phyloP scores from a whole-genome alignment of 371 early-diverging fungal genomes.

The Syncephalis fuscata region DNA sequence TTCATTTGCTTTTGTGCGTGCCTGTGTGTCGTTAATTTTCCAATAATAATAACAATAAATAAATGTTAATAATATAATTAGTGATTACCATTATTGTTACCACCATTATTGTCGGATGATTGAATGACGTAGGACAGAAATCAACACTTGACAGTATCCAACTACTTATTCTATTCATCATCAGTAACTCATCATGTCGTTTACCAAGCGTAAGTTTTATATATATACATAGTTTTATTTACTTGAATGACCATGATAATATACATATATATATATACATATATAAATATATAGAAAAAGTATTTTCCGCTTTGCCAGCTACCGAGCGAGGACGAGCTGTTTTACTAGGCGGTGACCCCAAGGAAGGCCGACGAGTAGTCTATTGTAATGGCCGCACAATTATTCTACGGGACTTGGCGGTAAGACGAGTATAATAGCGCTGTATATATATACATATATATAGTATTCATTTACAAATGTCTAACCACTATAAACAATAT shows the following conservation, averaged over 20 bases:
- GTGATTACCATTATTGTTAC: too few species aligned
- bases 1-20: too few species aligned
- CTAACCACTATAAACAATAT: neutral
- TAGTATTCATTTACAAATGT: neutral
- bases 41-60: too few species aligned
- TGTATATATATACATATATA: neutral
- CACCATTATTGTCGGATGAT: too few species aligned
- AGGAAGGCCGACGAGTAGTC: conserved; percentile 55
- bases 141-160: too few species aligned
- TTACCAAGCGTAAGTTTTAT: conserved; percentile 3
- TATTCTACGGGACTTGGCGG: conserved; percentile 70
- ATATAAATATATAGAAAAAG: conserved; percentile 21
- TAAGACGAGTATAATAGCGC: conserved; percentile 8
- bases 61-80: too few species aligned
- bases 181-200: conserved; percentile 1
- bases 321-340: conserved; percentile 69
- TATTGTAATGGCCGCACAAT: conserved; percentile 86
- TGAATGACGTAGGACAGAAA: too few species aligned
- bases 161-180: too few species aligned
- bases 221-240: neutral
- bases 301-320: conserved; percentile 60
- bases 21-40: too few species aligned
- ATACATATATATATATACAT: neutral
- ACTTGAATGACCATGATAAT: too few species aligned
- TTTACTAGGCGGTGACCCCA: conserved; percentile 70